Evolutionary conservation across 164 flowering plant genomes (phyloP).

Genomic region (Saururus chinensis): DNA sequence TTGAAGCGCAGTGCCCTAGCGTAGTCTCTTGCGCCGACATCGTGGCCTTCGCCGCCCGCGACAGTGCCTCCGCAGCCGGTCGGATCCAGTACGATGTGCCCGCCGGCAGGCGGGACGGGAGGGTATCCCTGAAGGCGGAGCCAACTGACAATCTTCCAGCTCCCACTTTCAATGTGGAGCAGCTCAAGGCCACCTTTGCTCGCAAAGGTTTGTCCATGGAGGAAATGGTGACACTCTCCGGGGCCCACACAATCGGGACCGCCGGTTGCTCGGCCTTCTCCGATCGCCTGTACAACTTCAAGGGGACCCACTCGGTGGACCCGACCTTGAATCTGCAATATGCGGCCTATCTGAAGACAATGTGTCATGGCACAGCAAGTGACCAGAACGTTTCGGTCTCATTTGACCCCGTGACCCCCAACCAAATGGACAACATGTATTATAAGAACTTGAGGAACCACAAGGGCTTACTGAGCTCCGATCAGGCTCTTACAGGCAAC

Average conservation of each 20-base stretch:
- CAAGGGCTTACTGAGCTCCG: slow-evolving; percentile 1
- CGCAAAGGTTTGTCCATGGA: slow-evolving; percentile 1
- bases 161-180: not conserved
- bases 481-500: slow-evolving; percentile 4
- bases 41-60: slow-evolving; percentile 5
- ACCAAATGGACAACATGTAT: slow-evolving; percentile 3
- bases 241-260: slow-evolving; percentile 9
- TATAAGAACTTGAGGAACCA: slow-evolving; percentile 3
- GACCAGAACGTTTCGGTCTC: not conserved
- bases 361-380: not conserved
- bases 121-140: not conserved
- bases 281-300: slow-evolving; percentile 16
- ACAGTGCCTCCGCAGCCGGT: not conserved
- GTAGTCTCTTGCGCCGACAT: slow-evolving; percentile 3
- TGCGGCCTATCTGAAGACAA: not conserved
- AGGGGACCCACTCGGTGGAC: not conserved
- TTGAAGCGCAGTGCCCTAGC: slow-evolving; percentile 1
- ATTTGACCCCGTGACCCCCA: slow-evolving; percentile 1
- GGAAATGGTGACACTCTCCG: slow-evolving; percentile 10
- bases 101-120: slow-evolving; percentile 1
- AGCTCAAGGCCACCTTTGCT: slow-evolving; percentile 5
- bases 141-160: too few relatives aligned
- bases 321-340: slow-evolving; percentile 2
- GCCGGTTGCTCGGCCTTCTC: slow-evolving; percentile 1
- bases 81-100: slow-evolving; percentile 1